Percentiles rank a stretch among this genome's conserved stretches.
These are phyloP conservation scores for Solanum pimpinellifolium DNA, from an alignment of 257 asterid genomes.

Conservation along the genomic window DNA sequence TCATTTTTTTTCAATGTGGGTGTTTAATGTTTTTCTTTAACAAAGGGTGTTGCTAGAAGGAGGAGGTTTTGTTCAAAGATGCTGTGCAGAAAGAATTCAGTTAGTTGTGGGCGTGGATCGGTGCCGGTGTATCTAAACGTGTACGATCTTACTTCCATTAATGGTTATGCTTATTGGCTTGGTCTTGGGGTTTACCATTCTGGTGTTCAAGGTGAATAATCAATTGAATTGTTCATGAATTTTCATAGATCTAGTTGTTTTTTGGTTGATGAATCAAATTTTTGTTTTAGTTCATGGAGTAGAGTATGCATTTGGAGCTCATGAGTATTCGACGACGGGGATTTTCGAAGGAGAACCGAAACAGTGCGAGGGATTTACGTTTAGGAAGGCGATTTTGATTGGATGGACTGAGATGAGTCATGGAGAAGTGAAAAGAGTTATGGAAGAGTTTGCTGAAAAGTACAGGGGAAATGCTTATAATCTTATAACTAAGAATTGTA, in stretches of 20 bases:
- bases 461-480: slow-evolving; percentile 34
- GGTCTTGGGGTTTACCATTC: slow-evolving; percentile 93
- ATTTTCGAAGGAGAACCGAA: slow-evolving; percentile 46
- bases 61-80: slow-evolving; percentile 9
- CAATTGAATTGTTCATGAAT: not conserved
- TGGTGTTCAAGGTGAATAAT: slow-evolving; percentile 63
- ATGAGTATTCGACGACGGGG: slow-evolving; percentile 34
- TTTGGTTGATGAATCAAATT: not conserved
- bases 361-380: slow-evolving; percentile 35
- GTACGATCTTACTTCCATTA: slow-evolving; percentile 66
- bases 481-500: slow-evolving; percentile 33
- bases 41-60: not conserved
- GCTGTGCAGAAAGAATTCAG: slow-evolving; percentile 56
- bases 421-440: slow-evolving; percentile 17
- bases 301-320: slow-evolving; percentile 48
- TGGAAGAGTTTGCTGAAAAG: slow-evolving; percentile 28
- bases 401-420: slow-evolving; percentile 35
- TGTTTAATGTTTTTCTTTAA: not conserved
- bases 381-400: slow-evolving; percentile 34
- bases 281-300: slow-evolving; percentile 29
- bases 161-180: slow-evolving; percentile 83
- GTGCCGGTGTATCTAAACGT: slow-evolving; percentile 68
- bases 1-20: not conserved
- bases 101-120: slow-evolving; percentile 38
- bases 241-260: not conserved